Conservation (phyloP, 2,329 filamentous ascomycete genomes). For the Mariannaea sp. region DNA sequence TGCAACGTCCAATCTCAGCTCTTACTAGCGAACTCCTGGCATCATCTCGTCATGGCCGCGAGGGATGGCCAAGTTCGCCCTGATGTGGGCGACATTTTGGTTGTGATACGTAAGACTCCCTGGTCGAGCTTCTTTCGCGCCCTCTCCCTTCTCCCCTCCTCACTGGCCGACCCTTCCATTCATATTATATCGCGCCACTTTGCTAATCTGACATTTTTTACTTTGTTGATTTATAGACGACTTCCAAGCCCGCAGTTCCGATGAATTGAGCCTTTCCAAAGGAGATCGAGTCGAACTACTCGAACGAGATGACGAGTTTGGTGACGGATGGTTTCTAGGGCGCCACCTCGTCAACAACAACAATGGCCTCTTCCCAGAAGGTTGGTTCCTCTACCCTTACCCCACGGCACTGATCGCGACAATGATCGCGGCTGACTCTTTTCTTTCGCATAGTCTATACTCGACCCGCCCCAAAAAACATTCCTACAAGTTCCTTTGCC, state of each 20-base stretch:
- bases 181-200: slow-evolving; percentile 9
- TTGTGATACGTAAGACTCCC: slow-evolving; percentile 70
- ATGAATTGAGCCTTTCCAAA: slow-evolving; percentile 87
- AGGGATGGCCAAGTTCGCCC: slow-evolving; percentile 52
- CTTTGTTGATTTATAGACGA: slow-evolving; percentile 66
- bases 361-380: slow-evolving; percentile 82
- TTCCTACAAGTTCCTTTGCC: slow-evolving; percentile 38
- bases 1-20: slow-evolving; percentile 23
- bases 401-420: slow-evolving; percentile 12
- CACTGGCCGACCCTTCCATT: background rate
- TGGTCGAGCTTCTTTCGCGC: slow-evolving; percentile 34
- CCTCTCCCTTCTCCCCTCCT: background rate
- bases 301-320: slow-evolving; percentile 86
- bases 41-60: slow-evolving; percentile 49
- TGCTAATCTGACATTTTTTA: slow-evolving; percentile 24
- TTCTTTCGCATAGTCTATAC: slow-evolving; percentile 69
- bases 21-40: slow-evolving; percentile 26
- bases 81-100: slow-evolving; percentile 67
- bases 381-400: slow-evolving; percentile 50
- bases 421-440: slow-evolving; percentile 29
- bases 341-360: slow-evolving; percentile 74
- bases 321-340: slow-evolving; percentile 84
- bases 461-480: slow-evolving; percentile 57
- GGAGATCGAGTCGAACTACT: slow-evolving; percentile 83
- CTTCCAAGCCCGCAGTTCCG: slow-evolving; percentile 86